A percentile compares a stretch with the other conserved stretches of the same genome.
phyloP scores from a whole-genome alignment of 1,139 yeast genomes.

The Hanseniaspora uvarum region DNA sequence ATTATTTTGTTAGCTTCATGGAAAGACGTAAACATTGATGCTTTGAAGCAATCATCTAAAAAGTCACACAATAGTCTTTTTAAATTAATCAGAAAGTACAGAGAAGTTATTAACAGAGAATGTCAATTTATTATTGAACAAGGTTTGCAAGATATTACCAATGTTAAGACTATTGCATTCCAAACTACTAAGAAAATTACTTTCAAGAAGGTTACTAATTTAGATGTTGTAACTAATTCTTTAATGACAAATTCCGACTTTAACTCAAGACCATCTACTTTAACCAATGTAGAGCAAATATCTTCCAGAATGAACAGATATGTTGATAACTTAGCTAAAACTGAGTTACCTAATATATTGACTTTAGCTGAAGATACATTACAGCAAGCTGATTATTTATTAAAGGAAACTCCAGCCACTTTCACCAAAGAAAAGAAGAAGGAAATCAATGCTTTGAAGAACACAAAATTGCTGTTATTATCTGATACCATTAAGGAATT shows the following conservation, averaged over 20 bases:
- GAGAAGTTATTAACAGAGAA: slow-evolving; percentile 48
- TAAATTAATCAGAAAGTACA: slow-evolving; percentile 74
- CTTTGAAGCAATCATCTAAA: slow-evolving; percentile 85
- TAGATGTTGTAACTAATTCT: slow-evolving; percentile 25
- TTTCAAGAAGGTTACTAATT: slow-evolving; percentile 16
- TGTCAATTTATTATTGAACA: slow-evolving; percentile 49
- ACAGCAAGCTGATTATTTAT: slow-evolving; percentile 51
- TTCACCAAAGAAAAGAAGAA: slow-evolving; percentile 69
- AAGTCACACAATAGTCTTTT: slow-evolving; percentile 75
- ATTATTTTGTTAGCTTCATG: slow-evolving; percentile 85
- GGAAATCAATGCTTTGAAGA: slow-evolving; percentile 57
- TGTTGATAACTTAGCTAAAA: slow-evolving; percentile 33
- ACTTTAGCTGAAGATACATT: slow-evolving; percentile 47
- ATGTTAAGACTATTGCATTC: slow-evolving; percentile 18
- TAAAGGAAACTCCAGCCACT: slow-evolving; percentile 65
- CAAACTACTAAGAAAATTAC: neutral
- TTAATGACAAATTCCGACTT: slow-evolving; percentile 32
- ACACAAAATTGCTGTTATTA: slow-evolving; percentile 67
- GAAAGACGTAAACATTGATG: slow-evolving; percentile 92
- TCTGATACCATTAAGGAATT: slow-evolving; percentile 70
- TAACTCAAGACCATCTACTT: slow-evolving; percentile 46
- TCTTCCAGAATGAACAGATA: slow-evolving; percentile 47
- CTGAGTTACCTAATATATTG: slow-evolving; percentile 33
- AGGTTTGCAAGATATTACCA: slow-evolving; percentile 39
- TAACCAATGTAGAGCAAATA: slow-evolving; percentile 44